Percentiles rank a stretch among this genome's conserved stretches.
Conservation (phyloP, 2,329 filamentous ascomycete species). For the Paecilomyces sp. region DNA sequence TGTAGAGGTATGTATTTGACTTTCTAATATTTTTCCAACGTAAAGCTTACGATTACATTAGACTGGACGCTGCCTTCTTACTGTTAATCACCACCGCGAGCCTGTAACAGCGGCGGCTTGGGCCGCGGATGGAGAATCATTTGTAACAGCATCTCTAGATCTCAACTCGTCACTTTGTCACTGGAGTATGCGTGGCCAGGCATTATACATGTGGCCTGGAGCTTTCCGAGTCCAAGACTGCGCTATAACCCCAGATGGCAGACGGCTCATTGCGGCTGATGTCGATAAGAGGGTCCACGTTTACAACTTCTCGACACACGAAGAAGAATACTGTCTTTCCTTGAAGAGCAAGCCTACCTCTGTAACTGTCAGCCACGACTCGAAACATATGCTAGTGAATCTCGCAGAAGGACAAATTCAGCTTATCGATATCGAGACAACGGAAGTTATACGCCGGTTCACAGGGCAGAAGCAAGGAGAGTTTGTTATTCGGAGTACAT, state of each 20-base stretch:
- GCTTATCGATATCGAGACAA: conserved; percentile 68
- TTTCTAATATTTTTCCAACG: background rate
- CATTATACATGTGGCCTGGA: conserved; percentile 59
- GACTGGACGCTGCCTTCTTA: conserved; percentile 58
- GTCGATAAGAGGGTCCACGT: conserved; percentile 65
- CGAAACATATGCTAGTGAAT: conserved; percentile 74
- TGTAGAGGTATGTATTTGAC: conserved; percentile 48
- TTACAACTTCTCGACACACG: conserved; percentile 69
- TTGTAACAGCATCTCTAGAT: conserved; percentile 74
- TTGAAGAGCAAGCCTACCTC: conserved; percentile 67
- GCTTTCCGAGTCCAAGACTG: conserved; percentile 76
- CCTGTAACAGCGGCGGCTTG: conserved; percentile 88
- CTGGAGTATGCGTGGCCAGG: conserved; percentile 60
- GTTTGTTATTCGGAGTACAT: conserved; percentile 72
- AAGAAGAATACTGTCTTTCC: conserved; percentile 67
- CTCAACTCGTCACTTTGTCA: conserved; percentile 59
- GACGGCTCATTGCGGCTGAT: conserved; percentile 71
- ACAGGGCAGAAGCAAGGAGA: conserved; percentile 66
- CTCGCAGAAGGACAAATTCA: conserved; percentile 69
- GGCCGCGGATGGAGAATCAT: conserved; percentile 67
- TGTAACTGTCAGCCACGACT: conserved; percentile 73
- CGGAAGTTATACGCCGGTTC: conserved; percentile 66
- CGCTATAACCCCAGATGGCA: conserved; percentile 73
- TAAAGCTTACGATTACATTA: conserved; percentile 23
- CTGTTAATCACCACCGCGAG: conserved; percentile 66